Evolutionary conservation across 192 early-diverging fungal species (phyloP), one percentile per base, ranked within the genome.

Genomic region (Phycomyces nitens): DNA sequence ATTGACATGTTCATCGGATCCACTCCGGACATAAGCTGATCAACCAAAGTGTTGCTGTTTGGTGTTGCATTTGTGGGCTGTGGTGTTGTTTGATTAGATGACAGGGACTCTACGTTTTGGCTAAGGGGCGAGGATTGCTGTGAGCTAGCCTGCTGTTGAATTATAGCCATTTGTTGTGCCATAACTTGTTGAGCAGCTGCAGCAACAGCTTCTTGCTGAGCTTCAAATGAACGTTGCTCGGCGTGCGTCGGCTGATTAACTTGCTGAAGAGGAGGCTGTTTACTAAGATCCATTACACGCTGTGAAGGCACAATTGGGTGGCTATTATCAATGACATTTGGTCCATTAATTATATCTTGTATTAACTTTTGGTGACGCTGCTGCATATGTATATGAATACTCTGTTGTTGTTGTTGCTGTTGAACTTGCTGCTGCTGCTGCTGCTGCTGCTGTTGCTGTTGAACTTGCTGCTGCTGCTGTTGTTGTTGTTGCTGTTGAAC

Each of bases 281-380:
- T 34, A 34, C 29, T 34, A 34, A 34, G 65, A 5, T 56, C 53
- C 11, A 65, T 24, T n/a, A 23, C 16, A 29, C 54, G 63, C 16
- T 62, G 60, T 5, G 60, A 62, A 40, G 60, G 60, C 6, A 62
- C 60, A 21, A 62, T 62, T 11, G 60, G 60, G 11, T 62, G 60
- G 29, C 29, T 34, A n/a, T 56, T 56, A 34, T 56, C 55, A 56
- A 56, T 56, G 55, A n/a, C 26, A 56, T 27, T 38, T 56, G 55
- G n/a, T 38, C 55, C 39, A 21, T 56, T 56, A n/a, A 56, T 22
- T 38, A 56, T 56, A 38, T 56, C 55, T 18, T 56, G 55, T 26
- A 56, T 38, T 18, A 39, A 18, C 2, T 56, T 24, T 20, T 56
- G 54, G 7, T 56, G 54, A 5, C 27, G 55, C 2, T 56, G 55